These are phyloP conservation scores for Wickerhamiella qilinensis DNA, from an alignment of 805 yeast genomes.

Conservation along the genomic window DNA sequence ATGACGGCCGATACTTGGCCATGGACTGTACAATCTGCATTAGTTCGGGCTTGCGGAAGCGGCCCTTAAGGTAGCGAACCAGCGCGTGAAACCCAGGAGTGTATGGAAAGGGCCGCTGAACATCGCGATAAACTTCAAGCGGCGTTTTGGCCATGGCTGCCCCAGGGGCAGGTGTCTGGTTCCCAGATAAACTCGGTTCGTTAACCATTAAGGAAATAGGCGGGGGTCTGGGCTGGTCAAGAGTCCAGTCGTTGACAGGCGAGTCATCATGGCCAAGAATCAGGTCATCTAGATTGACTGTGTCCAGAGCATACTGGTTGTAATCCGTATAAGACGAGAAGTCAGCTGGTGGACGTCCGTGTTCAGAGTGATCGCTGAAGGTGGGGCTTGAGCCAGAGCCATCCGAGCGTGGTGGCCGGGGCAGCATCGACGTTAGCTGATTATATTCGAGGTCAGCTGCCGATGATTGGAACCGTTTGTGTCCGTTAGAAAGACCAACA, in stretches of 20 bases:
- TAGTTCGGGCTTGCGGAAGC: conserved; percentile 56
- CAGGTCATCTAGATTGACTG: conserved; percentile 2
- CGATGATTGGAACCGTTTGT: conserved; percentile 19
- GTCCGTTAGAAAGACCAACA: neutral
- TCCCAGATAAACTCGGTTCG: conserved; percentile 7
- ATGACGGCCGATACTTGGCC: conserved; percentile 83
- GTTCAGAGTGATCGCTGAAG: conserved; percentile 10
- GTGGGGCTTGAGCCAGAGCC: conserved; percentile 8
- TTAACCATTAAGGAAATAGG: conserved; percentile 17
- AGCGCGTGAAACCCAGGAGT: conserved; percentile 82
- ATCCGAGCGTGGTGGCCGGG: neutral
- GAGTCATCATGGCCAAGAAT: conserved; percentile 2
- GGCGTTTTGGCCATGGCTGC: conserved; percentile 7
- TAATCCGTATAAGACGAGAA: neutral
- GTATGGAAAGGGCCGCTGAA: conserved; percentile 65
- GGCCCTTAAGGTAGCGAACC: conserved; percentile 48
- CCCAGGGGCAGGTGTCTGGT: conserved; percentile 2
- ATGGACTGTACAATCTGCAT: conserved; percentile 73
- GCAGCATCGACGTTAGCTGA: conserved; percentile 20
- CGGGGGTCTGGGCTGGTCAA: conserved; percentile 11
- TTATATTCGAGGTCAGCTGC: conserved; percentile 24
- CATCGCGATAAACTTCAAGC: conserved; percentile 43
- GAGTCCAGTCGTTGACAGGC: conserved; percentile 11
- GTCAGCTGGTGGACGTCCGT: neutral
- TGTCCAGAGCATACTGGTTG: conserved; percentile 12